Evolutionary conservation across 345 rosid genomes (phyloP), one percentile per base, ranked within the genome.

Genomic region (Linum tenue): DNA sequence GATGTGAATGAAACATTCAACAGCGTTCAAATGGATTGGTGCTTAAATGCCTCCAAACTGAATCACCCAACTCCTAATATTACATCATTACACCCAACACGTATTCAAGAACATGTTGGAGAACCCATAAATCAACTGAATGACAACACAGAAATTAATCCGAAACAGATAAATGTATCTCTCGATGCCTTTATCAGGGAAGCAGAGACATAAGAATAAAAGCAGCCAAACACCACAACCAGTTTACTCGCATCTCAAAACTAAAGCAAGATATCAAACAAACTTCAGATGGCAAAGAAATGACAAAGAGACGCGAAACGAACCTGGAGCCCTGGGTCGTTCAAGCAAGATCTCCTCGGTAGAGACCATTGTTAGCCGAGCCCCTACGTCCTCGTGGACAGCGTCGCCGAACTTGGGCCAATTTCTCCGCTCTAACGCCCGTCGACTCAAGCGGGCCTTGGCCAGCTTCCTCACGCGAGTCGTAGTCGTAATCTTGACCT

Each of bases 381-480:
- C 72, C 12, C 86, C 86, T 59, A 81, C 87, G 3, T 85, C 90
- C 64, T 86, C 89, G 51, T 75, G 81, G 0, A 80, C 86, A 0
- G 96, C 96, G 62, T 85, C 92, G 1, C 95, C 97, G 43, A 91
- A 88, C 79, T 83, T 86, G 41, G 79, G 59, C 96, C 86, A 88
- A 31, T 69, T 77, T 57, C 92, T 72, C 37, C 91, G 66, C 85
- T 84, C 92, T 37, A 82, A 35, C 10, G 85, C 96, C 2, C 78
- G 69, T 64, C 83, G 81, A 69, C 81, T 85, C 36, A 82, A 83
- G 40, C 86, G 75, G 1, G 86, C 84, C 9, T 84, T 81, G 50
- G 79, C 88, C 7, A 86, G 77, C 75, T 88, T 85, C 0, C 90
- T 72, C 16, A 84, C 82, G 50, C 92, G 84, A 5, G 81, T 66